Evolutionary conservation across 148 eudicot genomes (phyloP).

Genomic region (Suaeda aralocaspica): DNA sequence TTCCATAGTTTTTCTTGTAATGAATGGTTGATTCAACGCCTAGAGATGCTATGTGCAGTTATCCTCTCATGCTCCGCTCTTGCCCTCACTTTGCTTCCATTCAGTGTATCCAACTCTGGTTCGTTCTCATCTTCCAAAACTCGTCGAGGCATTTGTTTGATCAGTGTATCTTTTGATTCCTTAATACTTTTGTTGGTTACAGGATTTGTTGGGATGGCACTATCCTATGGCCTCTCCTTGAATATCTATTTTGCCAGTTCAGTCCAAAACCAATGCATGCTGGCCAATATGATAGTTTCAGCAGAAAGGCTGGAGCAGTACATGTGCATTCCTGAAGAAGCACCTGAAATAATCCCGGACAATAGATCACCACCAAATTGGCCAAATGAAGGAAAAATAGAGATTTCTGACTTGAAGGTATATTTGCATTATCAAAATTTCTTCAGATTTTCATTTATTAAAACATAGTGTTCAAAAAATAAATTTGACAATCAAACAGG

Average conservation of each 20-base stretch:
- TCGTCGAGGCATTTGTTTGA: not conserved
- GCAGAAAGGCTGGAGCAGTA: conserved; percentile 53
- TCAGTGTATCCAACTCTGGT: conserved; percentile 40
- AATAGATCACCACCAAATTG: conserved; percentile 36
- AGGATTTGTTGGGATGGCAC: conserved; percentile 53
- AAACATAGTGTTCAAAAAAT: not conserved
- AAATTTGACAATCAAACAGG: conserved; percentile 22
- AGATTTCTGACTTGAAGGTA: conserved; percentile 41
- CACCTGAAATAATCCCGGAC: conserved; percentile 33
- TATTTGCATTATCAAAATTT: not conserved
- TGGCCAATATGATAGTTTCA: conserved; percentile 39
- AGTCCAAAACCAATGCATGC: conserved; percentile 39
- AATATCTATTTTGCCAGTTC: conserved; percentile 32
- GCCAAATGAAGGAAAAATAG: conserved; percentile 43
- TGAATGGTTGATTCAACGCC: conserved; percentile 58
- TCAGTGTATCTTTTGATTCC: not conserved
- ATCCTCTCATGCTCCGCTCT: conserved; percentile 45
- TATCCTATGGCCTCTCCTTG: conserved; percentile 48
- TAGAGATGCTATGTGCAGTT: conserved; percentile 45
- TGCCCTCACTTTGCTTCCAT: conserved; percentile 40
- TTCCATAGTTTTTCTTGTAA: conserved; percentile 52
- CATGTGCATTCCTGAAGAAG: conserved; percentile 49
- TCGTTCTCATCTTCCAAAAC: not conserved
- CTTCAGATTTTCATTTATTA: not conserved
- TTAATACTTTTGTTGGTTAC: conserved; percentile 6